Evolutionary conservation across 2,329 filamentous ascomycete genomes (phyloP), one percentile per base, ranked within the genome.

Genomic region (Sporothrix brasiliensis): DNA sequence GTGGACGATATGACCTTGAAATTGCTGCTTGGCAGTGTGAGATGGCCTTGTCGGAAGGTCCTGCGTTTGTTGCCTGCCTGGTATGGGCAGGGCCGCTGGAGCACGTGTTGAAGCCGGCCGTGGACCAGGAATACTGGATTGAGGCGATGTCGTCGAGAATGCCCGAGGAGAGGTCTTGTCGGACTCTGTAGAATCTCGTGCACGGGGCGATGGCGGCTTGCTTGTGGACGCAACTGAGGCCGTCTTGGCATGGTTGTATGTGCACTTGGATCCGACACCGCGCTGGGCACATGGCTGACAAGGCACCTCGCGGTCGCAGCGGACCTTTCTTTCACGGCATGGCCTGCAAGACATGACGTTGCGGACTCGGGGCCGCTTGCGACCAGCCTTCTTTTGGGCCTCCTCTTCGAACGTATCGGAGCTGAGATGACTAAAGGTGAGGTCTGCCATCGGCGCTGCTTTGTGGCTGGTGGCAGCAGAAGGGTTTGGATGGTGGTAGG

Each of bases 381-480:
- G 70, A 16, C 72, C 70, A 16, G 65, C 68, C 30, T 71, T 73
- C 47, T 68, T 71, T 30, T 60, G 68, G 0, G 70, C 60, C 27
- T 73, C 72, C 19, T 71, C 27, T 21, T 66, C 65, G 34, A 73
- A 73, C 19, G 61, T 70, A 66, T 73, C 70, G 14, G 70, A 70
- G 53, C 39, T 71, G 47, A 73, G 70, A 34, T 73, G 70, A 13
- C 70, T 73, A 34, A 73, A 73, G 0, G 70, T 70, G 27, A 73
- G 49, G 21, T 19, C n/a, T 14, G 56, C 60, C 70, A 73, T 73
- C 27, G 19, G 34, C 44, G 47, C 41, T 14, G 39, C 52, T 34
- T 47, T 44, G 34, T 24, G 56, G n/a, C 9, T n/a, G 11, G 14
- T 11, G 34, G 39, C 19, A 19, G 27, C 39, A 39, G 39, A 24